phyloP scores from a whole-genome alignment of 2,329 filamentous ascomycete genomes.

The Penicillium sp. region DNA sequence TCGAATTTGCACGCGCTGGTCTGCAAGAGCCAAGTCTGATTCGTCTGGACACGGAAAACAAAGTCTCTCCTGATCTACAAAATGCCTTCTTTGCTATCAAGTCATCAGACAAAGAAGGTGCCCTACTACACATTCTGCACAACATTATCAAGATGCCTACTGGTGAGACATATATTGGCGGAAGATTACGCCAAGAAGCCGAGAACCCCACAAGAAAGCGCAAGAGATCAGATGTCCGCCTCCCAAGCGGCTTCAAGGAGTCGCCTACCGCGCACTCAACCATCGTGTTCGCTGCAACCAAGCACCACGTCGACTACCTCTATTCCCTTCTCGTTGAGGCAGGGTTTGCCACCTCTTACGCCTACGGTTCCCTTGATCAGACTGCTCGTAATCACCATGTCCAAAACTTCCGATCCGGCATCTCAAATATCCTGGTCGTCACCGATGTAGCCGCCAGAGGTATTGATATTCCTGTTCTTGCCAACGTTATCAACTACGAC shows the following conservation, averaged over 20 bases:
- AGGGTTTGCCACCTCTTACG: constrained; percentile 88
- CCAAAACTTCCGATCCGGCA: constrained; percentile 79
- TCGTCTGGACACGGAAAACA: constrained; percentile 88
- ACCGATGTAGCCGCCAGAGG: constrained; percentile 95
- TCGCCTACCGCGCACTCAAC: constrained; percentile 88
- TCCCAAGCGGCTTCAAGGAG: constrained; percentile 57
- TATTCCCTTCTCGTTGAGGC: constrained; percentile 73
- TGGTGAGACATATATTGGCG: constrained; percentile 57
- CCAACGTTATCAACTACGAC: constrained; percentile 98
- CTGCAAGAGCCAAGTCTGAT: constrained; percentile 89
- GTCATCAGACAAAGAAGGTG: constrained; percentile 88
- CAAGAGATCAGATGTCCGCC: constrained; percentile 50
- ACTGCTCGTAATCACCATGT: constrained; percentile 90
- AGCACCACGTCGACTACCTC: constrained; percentile 96
- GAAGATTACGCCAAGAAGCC: constrained; percentile 47
- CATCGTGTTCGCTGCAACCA: constrained; percentile 91
- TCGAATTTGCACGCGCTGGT: constrained; percentile 93
- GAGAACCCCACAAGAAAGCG: constrained; percentile 50
- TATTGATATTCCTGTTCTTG: constrained; percentile 94
- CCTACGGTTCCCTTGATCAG: constrained; percentile 92
- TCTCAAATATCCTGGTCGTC: constrained; percentile 87
- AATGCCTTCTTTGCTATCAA: constrained; percentile 95
- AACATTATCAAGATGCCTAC: constrained; percentile 90
- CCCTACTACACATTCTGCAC: constrained; percentile 81
- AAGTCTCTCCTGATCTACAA: constrained; percentile 93